Evolutionary conservation across 352 stramenopile species (phyloP).

Genomic region (Globisporangium mamillatum): DNA sequence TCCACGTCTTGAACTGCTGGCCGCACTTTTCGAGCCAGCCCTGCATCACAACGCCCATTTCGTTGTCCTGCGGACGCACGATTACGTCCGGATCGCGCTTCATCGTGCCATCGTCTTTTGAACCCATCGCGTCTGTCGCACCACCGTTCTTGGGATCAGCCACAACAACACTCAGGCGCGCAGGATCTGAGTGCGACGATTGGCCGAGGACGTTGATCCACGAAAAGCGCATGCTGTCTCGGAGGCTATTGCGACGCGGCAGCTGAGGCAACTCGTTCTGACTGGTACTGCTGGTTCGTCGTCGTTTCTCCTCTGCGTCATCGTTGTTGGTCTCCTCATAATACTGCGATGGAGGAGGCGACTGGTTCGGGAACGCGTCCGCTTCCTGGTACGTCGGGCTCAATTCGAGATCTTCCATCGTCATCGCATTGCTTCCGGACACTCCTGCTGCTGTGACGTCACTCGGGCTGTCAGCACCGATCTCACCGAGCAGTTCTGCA

Average conservation of each 20-base stretch:
- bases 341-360: background rate
- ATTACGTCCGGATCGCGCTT: slow-evolving; percentile 37
- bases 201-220: slow-evolving; percentile 60
- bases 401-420: slow-evolving; percentile 12
- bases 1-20: slow-evolving; percentile 89
- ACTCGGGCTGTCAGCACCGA: background rate
- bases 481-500: slow-evolving; percentile 10
- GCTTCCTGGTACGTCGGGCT: slow-evolving; percentile 6
- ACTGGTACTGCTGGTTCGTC: slow-evolving; percentile 1
- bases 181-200: slow-evolving; percentile 38
- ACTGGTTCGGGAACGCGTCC: slow-evolving; percentile 7
- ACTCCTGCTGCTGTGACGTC: background rate
- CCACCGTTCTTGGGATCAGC: background rate
- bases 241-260: slow-evolving; percentile 33
- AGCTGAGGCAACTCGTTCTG: background rate
- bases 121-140: slow-evolving; percentile 1
- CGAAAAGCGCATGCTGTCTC: slow-evolving; percentile 50
- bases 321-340: slow-evolving; percentile 1
- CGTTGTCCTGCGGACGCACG: slow-evolving; percentile 39
- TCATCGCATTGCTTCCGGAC: background rate
- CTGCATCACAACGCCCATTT: slow-evolving; percentile 76
- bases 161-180: background rate
- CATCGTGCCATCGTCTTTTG: slow-evolving; percentile 7
- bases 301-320: background rate
- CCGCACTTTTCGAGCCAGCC: slow-evolving; percentile 88